Conservation (phyloP, 345 rosid genomes). For the Syzygium jambos region DNA sequence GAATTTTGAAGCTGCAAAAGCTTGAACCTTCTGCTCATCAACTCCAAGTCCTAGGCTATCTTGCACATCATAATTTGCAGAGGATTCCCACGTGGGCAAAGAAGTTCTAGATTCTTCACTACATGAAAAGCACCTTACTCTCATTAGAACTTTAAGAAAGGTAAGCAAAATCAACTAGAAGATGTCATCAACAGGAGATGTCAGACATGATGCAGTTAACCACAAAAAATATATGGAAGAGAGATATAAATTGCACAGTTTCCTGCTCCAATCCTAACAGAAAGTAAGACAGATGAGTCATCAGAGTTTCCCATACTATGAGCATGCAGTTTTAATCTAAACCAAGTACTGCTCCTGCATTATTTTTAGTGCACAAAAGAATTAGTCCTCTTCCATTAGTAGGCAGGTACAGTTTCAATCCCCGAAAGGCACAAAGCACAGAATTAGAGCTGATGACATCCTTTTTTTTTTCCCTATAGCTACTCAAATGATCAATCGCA, state of each 20-base stretch:
- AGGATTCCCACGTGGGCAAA: conserved; percentile 42
- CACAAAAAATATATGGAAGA: background rate
- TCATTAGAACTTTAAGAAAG: background rate
- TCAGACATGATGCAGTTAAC: background rate
- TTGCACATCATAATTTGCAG: conserved; percentile 19
- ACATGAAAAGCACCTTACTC: conserved; percentile 7
- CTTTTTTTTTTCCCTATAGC: background rate
- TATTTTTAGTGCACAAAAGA: background rate
- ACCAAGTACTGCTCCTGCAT: background rate
- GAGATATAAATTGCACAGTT: background rate
- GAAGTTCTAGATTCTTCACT: conserved; percentile 63
- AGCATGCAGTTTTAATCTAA: background rate
- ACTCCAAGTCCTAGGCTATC: conserved; percentile 63
- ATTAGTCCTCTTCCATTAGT: background rate
- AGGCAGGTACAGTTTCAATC: background rate
- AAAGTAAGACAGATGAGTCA: background rate
- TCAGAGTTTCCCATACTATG: background rate
- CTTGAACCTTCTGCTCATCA: conserved; percentile 55
- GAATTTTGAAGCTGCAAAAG: conserved; percentile 46
- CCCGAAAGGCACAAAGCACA: background rate
- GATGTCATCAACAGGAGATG: background rate
- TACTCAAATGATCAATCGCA: background rate
- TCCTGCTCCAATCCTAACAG: background rate
- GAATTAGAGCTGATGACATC: background rate
- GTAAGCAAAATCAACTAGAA: background rate